A percentile compares a stretch with the other conserved stretches of the same genome.
Evolutionary conservation across 345 rosid species (phyloP).

Genomic region (Pistacia vera): DNA sequence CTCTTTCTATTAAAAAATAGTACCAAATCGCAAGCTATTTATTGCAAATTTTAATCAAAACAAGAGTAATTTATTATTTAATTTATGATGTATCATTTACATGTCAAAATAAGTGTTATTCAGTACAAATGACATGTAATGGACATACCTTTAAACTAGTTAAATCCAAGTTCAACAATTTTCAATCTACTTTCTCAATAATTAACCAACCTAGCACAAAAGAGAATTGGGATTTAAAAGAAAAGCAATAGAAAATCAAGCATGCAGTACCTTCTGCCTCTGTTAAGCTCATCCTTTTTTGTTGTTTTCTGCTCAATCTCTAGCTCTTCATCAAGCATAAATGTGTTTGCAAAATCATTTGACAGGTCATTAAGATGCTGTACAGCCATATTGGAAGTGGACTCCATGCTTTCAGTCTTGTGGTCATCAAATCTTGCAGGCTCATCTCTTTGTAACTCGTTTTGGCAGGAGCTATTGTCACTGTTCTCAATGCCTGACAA

Average conservation of each 20-base stretch:
- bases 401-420: constrained; percentile 30
- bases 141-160: neutral
- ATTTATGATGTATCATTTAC: neutral
- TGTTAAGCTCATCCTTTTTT: constrained; percentile 43
- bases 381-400: constrained; percentile 23
- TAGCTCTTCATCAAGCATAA: constrained; percentile 93
- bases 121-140: neutral
- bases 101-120: neutral
- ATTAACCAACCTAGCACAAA: neutral
- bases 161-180: neutral
- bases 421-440: constrained; percentile 30
- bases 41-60: neutral
- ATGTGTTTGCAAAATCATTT: constrained; percentile 72
- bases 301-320: constrained; percentile 76
- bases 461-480: constrained; percentile 11
- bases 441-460: constrained; percentile 35
- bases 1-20: neutral
- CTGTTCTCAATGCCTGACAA: constrained; percentile 24
- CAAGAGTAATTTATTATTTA: neutral
- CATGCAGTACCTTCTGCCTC: constrained; percentile 56
- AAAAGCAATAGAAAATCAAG: neutral
- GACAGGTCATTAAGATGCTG: constrained; percentile 54
- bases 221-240: neutral
- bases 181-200: neutral
- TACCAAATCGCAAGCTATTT: neutral